A percentile compares a stretch with the other conserved stretches of the same genome.
Conservation (phyloP, 164 flowering plant genomes). For the Vitis amurensis region DNA sequence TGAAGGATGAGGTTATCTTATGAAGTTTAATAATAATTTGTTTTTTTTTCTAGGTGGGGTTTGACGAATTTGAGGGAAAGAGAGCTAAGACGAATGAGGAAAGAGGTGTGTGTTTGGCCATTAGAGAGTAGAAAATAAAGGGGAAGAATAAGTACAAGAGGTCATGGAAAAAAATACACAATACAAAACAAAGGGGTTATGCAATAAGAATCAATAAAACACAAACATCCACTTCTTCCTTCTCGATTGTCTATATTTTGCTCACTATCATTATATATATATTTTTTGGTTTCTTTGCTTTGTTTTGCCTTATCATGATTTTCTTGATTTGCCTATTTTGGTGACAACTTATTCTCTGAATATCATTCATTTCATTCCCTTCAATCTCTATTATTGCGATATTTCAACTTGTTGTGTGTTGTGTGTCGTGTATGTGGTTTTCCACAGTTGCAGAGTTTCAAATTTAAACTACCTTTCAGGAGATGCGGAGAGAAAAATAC, state of each 20-base stretch:
- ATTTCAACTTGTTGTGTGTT: too few species aligned
- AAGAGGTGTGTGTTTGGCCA: conserved; percentile 7
- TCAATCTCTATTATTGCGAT: too few species aligned
- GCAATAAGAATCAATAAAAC: too few species aligned
- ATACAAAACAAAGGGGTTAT: too few species aligned
- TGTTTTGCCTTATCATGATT: neutral
- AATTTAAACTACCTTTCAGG: neutral
- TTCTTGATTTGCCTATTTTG: neutral
- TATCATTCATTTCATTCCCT: neutral
- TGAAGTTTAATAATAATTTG: neutral
- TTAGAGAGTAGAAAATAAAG: conserved; percentile 5
- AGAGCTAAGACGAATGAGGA: conserved; percentile 8
- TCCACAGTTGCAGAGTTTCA: neutral
- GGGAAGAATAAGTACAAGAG: neutral
- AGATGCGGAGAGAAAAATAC: conserved; percentile 76
- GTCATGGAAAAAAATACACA: neutral
- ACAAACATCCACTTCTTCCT: too few species aligned
- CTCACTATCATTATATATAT: too few species aligned
- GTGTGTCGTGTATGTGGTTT: neutral
- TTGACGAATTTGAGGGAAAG: neutral
- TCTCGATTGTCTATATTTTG: too few species aligned
- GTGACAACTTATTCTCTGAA: neutral
- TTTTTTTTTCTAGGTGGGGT: conserved; percentile 10
- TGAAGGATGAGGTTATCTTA: conserved; percentile 11
- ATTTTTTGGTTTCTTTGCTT: neutral